phyloP scores from a whole-genome alignment of 2,329 filamentous ascomycete species.

The Aspergillus sp. region DNA sequence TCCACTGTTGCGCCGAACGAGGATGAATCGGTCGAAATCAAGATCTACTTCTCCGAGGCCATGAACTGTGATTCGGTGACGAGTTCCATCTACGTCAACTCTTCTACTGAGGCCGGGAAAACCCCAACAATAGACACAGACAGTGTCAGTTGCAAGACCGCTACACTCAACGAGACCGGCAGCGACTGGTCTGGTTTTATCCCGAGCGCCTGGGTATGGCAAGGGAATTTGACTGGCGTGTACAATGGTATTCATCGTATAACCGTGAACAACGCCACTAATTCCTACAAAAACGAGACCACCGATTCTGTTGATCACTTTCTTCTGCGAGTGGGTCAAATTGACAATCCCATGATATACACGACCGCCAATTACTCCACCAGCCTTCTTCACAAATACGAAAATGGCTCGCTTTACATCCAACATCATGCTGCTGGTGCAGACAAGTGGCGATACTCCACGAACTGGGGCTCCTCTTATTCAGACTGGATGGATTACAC shows the following conservation, averaged over 20 bases:
- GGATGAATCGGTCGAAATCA: slow-evolving; percentile 50
- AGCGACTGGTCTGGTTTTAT: slow-evolving; percentile 51
- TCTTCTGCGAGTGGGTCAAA: slow-evolving; percentile 59
- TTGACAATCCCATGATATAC: slow-evolving; percentile 61
- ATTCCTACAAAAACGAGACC: slow-evolving; percentile 41
- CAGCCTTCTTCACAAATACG: slow-evolving; percentile 50
- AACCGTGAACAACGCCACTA: slow-evolving; percentile 56
- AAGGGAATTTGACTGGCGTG: slow-evolving; percentile 55
- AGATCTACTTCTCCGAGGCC: slow-evolving; percentile 58
- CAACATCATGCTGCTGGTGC: slow-evolving; percentile 62
- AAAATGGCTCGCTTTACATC: slow-evolving; percentile 49
- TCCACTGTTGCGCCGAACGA: slow-evolving; percentile 47
- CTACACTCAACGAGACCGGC: slow-evolving; percentile 32
- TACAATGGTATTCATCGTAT: slow-evolving; percentile 62
- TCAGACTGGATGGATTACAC: slow-evolving; percentile 59
- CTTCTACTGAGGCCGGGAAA: slow-evolving; percentile 52
- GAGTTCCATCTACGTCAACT: slow-evolving; percentile 52
- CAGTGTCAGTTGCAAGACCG: slow-evolving; percentile 48
- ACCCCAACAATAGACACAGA: slow-evolving; percentile 46
- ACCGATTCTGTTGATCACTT: slow-evolving; percentile 59
- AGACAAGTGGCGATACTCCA: slow-evolving; percentile 62
- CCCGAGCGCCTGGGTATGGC: slow-evolving; percentile 56
- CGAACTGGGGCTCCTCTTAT: slow-evolving; percentile 62
- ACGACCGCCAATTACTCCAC: slow-evolving; percentile 60
- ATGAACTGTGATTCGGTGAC: slow-evolving; percentile 61